Base-by-base conservation (phyloP, 2,329 filamentous ascomycete genomes). In the Apiospora rasikravindrae region DNA sequence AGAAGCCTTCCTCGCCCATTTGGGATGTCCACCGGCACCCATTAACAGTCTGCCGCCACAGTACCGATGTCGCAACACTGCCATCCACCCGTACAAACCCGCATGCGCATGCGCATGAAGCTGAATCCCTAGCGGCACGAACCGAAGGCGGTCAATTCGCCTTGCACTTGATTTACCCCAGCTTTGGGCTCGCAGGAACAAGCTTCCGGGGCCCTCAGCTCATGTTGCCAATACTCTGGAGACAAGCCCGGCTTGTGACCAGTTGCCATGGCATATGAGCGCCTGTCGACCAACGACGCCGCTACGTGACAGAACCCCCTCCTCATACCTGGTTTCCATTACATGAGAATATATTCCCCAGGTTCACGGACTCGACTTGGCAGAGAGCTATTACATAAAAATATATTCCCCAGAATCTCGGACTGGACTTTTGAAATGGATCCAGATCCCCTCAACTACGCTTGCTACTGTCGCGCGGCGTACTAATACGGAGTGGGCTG, bases 291-390 rank as follows among this genome's bases (percentile, higher is more conserved):
- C 26, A 37, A 61, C 40, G 16, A 4, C 53, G 8, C 26, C 53
- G 26, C 14, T 37, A 22, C 19, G 57, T 64, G 57, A 40, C 57
- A 14, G 4, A 64, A n/a, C 14, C 33, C 29, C 19, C 19, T 19
- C 57, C 8, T 61, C 29, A 19, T 64, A 6, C 19, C 33, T 40
- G 57, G 29, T 64, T 64, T n/a, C 2, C 33, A 64, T 64, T 64
- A 64, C 57, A 22, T n/a, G 33, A 64, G 33, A 64, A 40, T 64
- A 64, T 64, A 64, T 64, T 64, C 57, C 57, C 57, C 57, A 40
- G 57, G 33, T 40, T 64, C 29, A 40, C 33, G 57, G 57, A 29
- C 53, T 37, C 53, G 53, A 19, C 8, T 61, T 11, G 24, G 1
- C 14, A 33, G 26, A 10, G 26, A 4, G 29, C 33, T 40, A 64